Evolutionary conservation across 768 basidiomycete genomes (phyloP), one percentile per base, ranked within the genome.

Genomic region (Tricholoma saponaceum): DNA sequence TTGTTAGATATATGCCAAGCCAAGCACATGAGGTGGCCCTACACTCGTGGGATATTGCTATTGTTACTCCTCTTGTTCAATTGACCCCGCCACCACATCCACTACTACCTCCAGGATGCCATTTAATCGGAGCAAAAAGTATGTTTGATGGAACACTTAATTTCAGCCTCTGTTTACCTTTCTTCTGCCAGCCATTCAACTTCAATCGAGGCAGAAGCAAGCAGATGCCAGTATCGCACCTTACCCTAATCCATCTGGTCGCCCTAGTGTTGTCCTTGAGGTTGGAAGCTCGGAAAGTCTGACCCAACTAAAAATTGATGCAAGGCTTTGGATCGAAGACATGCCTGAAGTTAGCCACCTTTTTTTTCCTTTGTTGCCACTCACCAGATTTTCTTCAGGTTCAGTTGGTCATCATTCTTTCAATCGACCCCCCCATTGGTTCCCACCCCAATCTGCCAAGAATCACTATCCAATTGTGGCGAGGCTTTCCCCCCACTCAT

Each of bases 1-100:
- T 64, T 51, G 53, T 64, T 46, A 62, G 51, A 49, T 64, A 52
- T 41, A 59, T 62, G 58, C 59, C 61, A 47, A 54, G 58, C 56
- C 3, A 25, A 50, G 52, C 25, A 54, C 61, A 64, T 52, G 41
- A 55, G 8, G 18, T 20, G 5, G 4, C 39, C 39, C n/a, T 6
- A 12, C 37, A n/a, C n/a, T 12, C 16, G 1, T 41, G 18, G 7
- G 20, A n/a, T 20, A 41, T 18, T 1, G 18, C 8, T 18, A 4
- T 41, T 41, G 6, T 18, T 8, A 8, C n/a, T 18, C 16, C 37
- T 39, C 37, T 41, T 41, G 39, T 20, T 5, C 39, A 2, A 41
- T 41, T 41, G 39, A 41, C 39, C 9, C 2, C 18, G 18, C 18
- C 39, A 20, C 39, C 37, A 39, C 37, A 18, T 39, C 37, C 37